Evolutionary conservation across 2,329 filamentous ascomycete species (phyloP).

Genomic region (Aquanectria penicillioides): DNA sequence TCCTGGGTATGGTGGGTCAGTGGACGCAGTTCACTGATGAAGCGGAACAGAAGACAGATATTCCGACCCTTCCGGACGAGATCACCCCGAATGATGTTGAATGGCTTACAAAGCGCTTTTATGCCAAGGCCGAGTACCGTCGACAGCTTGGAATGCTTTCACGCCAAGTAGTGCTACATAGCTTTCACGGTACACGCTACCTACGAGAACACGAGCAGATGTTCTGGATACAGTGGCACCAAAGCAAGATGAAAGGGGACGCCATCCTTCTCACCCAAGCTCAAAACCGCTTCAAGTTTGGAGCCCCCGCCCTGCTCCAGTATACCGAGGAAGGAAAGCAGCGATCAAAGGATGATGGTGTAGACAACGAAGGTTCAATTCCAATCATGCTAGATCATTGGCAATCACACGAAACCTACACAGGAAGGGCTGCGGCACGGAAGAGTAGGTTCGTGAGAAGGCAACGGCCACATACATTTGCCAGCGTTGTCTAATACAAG

Average conservation of each 20-base stretch:
- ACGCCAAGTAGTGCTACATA: constrained; percentile 27
- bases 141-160: constrained; percentile 28
- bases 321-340: constrained; percentile 21
- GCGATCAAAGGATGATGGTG: not conserved
- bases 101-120: constrained; percentile 28
- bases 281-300: constrained; percentile 21
- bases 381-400: constrained; percentile 8
- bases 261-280: not conserved
- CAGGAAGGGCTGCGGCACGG: constrained; percentile 3
- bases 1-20: constrained; percentile 33
- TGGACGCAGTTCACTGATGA: constrained; percentile 30
- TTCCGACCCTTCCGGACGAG: constrained; percentile 23
- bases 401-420: not conserved
- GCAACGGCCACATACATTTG: not conserved
- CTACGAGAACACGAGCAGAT: constrained; percentile 33
- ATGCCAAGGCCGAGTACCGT: constrained; percentile 20
- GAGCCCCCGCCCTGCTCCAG: constrained; percentile 18
- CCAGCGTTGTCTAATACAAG: constrained; percentile 6
- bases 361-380: not conserved
- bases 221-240: constrained; percentile 35
- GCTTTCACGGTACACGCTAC: constrained; percentile 32
- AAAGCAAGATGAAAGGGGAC: constrained; percentile 19
- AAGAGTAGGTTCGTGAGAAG: constrained; percentile 11
- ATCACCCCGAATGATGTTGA: constrained; percentile 24
- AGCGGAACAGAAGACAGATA: constrained; percentile 7